phyloP scores from a whole-genome alignment of 108 stramenopile species.

The Cyclotella choctawhatcheeana region DNA sequence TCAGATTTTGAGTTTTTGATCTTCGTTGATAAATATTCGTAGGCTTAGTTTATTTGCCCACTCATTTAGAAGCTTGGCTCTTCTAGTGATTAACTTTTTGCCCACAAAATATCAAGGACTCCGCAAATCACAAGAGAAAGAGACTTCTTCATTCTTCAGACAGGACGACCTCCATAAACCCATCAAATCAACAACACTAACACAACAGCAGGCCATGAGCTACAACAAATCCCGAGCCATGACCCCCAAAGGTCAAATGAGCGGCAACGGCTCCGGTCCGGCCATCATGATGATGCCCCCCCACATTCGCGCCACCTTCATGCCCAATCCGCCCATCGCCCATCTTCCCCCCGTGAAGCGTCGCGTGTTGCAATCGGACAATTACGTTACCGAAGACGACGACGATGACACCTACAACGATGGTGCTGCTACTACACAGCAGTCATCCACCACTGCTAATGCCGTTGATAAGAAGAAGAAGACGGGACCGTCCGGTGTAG shows the following conservation, averaged over 20 bases:
- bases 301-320: constrained; percentile 85
- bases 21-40: neutral
- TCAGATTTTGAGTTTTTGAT: neutral
- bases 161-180: too few species aligned
- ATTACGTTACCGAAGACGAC: constrained; percentile 55
- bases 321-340: constrained; percentile 85
- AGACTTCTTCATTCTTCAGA: too few species aligned
- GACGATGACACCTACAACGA: constrained; percentile 11
- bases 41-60: too few species aligned
- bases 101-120: too few species aligned
- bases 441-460: neutral
- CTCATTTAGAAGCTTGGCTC: too few species aligned
- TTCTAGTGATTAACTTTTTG: too few species aligned
- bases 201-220: constrained; percentile 27
- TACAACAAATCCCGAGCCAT: constrained; percentile 48
- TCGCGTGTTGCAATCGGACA: constrained; percentile 22
- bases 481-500: constrained; percentile 18
- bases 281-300: constrained; percentile 94
- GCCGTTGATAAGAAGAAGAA: neutral
- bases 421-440: constrained; percentile 22
- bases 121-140: too few species aligned
- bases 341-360: constrained; percentile 63
- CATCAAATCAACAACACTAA: neutral
- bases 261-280: constrained; percentile 73
- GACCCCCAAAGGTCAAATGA: constrained; percentile 86